phyloP scores from a whole-genome alignment of 75 land plant genomes.

The Sequoiadendron giganteum region DNA sequence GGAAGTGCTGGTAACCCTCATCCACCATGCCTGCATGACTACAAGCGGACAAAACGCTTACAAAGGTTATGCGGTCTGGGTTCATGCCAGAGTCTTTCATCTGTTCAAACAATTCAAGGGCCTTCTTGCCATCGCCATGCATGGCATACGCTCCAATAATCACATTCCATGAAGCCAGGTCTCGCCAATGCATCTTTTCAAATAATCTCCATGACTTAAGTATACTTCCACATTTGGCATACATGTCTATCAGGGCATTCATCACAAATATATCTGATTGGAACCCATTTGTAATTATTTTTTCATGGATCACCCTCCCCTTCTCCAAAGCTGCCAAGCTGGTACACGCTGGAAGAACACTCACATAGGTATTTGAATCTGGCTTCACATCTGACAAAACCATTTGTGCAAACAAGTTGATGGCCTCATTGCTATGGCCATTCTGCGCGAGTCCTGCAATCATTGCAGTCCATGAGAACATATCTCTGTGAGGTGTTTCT shows the following conservation, averaged over 20 bases:
- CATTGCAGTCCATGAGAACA: slow-evolving; percentile 12
- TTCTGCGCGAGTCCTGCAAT: slow-evolving; percentile 10
- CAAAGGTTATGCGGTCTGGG: slow-evolving; percentile 15
- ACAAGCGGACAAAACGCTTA: slow-evolving; percentile 6
- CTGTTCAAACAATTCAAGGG: slow-evolving; percentile 25
- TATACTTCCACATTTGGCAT: slow-evolving; percentile 22
- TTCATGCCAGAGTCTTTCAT: slow-evolving; percentile 33
- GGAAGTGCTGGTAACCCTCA: not conserved
- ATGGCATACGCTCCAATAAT: slow-evolving; percentile 32
- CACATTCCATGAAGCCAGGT: slow-evolving; percentile 11
- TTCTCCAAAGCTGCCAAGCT: slow-evolving; percentile 2
- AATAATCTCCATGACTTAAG: slow-evolving; percentile 13
- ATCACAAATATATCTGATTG: slow-evolving; percentile 13
- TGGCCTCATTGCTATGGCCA: slow-evolving; percentile 16
- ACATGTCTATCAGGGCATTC: slow-evolving; percentile 25
- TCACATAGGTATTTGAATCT: slow-evolving; percentile 4
- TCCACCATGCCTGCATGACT: slow-evolving; percentile 9
- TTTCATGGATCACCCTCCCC: slow-evolving; percentile 14
- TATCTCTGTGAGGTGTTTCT: slow-evolving; percentile 8
- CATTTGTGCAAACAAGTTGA: slow-evolving; percentile 12
- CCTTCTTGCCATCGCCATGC: slow-evolving; percentile 41
- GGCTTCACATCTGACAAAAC: not conserved
- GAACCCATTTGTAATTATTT: slow-evolving; percentile 9
- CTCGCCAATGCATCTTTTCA: slow-evolving; percentile 8
- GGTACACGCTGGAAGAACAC: slow-evolving; percentile 13